These are phyloP conservation scores for Debaryomycetaceae sp. DNA, from an alignment of 1,139 yeast genomes.

Conservation along the genomic window DNA sequence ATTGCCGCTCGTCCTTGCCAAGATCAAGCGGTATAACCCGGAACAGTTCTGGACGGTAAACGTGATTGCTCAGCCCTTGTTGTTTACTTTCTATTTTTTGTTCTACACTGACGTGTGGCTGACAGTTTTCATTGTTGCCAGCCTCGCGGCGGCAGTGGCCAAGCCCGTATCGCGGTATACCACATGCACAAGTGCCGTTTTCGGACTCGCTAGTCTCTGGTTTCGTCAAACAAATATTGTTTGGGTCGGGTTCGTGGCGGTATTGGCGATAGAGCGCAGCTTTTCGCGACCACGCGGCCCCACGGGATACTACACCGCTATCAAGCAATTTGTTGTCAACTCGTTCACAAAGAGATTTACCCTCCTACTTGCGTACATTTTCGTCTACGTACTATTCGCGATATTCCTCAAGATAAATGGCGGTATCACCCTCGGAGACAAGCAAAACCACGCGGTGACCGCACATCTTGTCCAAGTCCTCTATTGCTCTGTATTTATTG, in stretches of 20 bases:
- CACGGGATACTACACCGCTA: too few relatives aligned
- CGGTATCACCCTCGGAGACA: constrained; percentile 83
- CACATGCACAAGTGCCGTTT: constrained; percentile 22
- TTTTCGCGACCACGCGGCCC: too few relatives aligned
- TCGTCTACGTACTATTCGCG: constrained; percentile 43
- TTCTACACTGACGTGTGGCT: constrained; percentile 96
- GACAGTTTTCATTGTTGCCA: constrained; percentile 46
- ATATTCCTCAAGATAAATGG: constrained; percentile 53
- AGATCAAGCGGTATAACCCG: constrained; percentile 17
- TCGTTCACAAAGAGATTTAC: too few relatives aligned
- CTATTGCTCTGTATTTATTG: constrained; percentile 59
- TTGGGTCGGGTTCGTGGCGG: constrained; percentile 65
- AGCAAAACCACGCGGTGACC: constrained; percentile 66
- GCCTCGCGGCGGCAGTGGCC: constrained; percentile 17
- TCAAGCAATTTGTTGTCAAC: too few relatives aligned
- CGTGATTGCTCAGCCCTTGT: constrained; percentile 53
- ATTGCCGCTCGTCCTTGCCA: constrained; percentile 30
- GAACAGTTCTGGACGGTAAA: constrained; percentile 38
- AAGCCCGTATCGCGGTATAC: constrained; percentile 18
- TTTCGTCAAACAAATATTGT: constrained; percentile 87
- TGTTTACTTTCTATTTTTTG: constrained; percentile 61
- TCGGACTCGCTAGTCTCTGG: constrained; percentile 50
- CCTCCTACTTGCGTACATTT: too few relatives aligned
- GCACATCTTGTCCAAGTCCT: constrained; percentile 73
- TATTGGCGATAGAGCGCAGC: constrained; percentile 39